A percentile compares a stretch with the other conserved stretches of the same genome.
phyloP scores from a whole-genome alignment of 495 filamentous ascomycete species.

The Hypoxylon subgilvum region DNA sequence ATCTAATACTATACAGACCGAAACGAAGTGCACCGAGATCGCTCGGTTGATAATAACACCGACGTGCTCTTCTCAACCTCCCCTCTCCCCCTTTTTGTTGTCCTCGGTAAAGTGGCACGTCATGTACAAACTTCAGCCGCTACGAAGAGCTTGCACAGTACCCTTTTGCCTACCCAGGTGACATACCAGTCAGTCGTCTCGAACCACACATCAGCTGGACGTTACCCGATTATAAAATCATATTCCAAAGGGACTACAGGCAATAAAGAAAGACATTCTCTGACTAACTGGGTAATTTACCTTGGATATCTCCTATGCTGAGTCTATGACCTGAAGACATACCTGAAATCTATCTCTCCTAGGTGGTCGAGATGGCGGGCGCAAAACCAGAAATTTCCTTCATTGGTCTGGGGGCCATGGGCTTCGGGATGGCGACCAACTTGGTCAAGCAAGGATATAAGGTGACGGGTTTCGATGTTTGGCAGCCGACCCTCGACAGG shows the following conservation, averaged over 20 bases:
- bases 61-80: slow-evolving; percentile 1
- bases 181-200: neutral
- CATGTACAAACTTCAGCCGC: slow-evolving; percentile 26
- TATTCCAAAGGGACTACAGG: no score
- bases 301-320: no score
- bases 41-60: slow-evolving; percentile 22
- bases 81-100: slow-evolving; percentile 2
- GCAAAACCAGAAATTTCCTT: slow-evolving; percentile 68
- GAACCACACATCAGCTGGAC: no score
- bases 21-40: slow-evolving; percentile 22
- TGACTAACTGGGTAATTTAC: no score
- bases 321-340: neutral
- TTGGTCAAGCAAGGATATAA: slow-evolving; percentile 71
- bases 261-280: no score
- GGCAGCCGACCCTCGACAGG: slow-evolving; percentile 70
- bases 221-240: no score
- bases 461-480: slow-evolving; percentile 80
- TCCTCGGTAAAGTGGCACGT: slow-evolving; percentile 9
- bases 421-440: slow-evolving; percentile 83
- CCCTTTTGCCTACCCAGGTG: no score
- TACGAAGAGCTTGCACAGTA: neutral
- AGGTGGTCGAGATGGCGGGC: slow-evolving; percentile 37
- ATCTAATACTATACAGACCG: no score
- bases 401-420: slow-evolving; percentile 88
- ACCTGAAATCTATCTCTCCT: neutral